Evolutionary conservation across 2,329 filamentous ascomycete genomes (phyloP), one percentile per base, ranked within the genome.

Genomic region (Pseudodiploospora longispora): DNA sequence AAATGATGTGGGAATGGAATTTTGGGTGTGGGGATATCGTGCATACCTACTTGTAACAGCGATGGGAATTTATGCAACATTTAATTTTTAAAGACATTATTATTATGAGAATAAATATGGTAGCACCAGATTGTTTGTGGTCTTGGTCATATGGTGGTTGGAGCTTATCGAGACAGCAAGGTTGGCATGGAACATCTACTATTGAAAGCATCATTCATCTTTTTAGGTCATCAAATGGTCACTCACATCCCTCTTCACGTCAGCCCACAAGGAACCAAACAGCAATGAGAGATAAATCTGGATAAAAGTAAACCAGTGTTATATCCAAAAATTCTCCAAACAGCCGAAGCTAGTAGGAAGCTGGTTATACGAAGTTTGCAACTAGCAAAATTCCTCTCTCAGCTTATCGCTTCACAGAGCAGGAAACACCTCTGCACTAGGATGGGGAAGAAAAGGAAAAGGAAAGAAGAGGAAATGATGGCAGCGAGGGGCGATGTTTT

Each of bases 341-440:
- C 77, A 72, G 80, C 71, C 74, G 68, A 76, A 75, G 76, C 74
- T 79, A 76, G 75, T 70, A 66, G 74, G 70, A 70, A 85, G 82
- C n/a, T 71, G 69, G 82, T 85, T 80, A 80, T 73, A 59, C 75
- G 76, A 85, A 86, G 82, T 85, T 86, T 85, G 85, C 82, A 86
- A 86, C 82, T 84, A 85, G 82, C 82, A 85, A 85, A 85, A 83
- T 82, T 85, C 82, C 78, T 85, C 82, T 85, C 81, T 83, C 80
- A 66, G 65, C 65, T 66, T 76, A 80, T 80, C 76, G 78, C 80
- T 78, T 85, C 65, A 67, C 63, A 63, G 65, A 67, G 64, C 67
- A 67, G 64, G 65, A 67, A 81, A 82, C 75, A 81, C 82, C 82
- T 80, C 67, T 80, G 79, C 80, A 82, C 77, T 73, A 57, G 69